phyloP scores from a whole-genome alignment of 306 rosid genomes.

The Vigna mungo region DNA sequence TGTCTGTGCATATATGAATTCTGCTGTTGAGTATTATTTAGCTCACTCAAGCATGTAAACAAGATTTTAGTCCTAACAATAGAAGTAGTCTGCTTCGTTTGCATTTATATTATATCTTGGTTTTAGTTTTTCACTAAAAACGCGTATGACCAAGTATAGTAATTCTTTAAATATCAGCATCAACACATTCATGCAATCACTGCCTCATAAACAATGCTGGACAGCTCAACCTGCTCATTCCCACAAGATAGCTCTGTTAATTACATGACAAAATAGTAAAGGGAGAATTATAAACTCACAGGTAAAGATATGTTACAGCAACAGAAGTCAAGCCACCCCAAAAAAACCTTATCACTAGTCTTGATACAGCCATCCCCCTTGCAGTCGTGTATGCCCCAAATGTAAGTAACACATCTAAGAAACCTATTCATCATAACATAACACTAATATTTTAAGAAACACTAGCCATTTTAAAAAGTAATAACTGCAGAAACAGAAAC shows the following conservation, averaged over 20 bases:
- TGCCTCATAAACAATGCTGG: background rate
- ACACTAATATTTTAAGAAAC: conserved; percentile 24
- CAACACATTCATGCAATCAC: background rate
- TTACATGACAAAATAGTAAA: conserved; percentile 3
- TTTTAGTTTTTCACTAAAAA: background rate
- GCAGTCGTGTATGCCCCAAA: conserved; percentile 94
- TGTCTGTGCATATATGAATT: too few species aligned
- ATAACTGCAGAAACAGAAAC: conserved; percentile 24
- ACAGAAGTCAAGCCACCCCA: conserved; percentile 89
- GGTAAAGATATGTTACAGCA: conserved; percentile 71
- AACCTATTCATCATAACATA: conserved; percentile 57
- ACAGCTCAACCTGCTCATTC: conserved; percentile 13
- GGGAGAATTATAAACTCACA: conserved; percentile 63
- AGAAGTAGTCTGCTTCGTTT: background rate
- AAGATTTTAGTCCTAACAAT: too few species aligned
- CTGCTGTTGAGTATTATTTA: too few species aligned
- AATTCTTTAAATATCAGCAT: conserved; percentile 17
- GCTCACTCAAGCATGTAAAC: too few species aligned
- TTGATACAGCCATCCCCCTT: conserved; percentile 98
- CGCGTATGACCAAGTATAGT: background rate
- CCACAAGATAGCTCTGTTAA: conserved; percentile 10
- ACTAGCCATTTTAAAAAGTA: conserved; percentile 32
- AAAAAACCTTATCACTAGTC: conserved; percentile 88
- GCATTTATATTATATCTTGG: conserved; percentile 10
- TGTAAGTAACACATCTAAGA: conserved; percentile 87